Evolutionary conservation across 148 eudicot species (phyloP).

Genomic region (Chenopodium quinoa): DNA sequence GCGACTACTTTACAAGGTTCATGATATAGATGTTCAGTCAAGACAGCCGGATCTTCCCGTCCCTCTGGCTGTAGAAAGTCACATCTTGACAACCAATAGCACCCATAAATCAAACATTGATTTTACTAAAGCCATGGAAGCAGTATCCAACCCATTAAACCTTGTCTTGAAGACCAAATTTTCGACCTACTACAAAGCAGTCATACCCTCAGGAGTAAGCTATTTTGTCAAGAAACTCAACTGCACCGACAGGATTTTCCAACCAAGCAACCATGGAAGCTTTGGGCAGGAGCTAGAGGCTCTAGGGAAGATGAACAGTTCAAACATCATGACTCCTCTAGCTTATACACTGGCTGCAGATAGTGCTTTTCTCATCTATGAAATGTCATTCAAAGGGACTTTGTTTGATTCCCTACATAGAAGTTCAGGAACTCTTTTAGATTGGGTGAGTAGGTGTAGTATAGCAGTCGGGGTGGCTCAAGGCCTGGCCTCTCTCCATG

Average conservation of each 20-base stretch:
- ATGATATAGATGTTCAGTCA: conserved; percentile 33
- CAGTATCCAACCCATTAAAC: conserved; percentile 43
- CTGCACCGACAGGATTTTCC: conserved; percentile 64
- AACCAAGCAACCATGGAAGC: conserved; percentile 46
- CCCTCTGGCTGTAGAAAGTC: conserved; percentile 37
- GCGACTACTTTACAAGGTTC: conserved; percentile 31
- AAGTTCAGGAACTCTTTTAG: conserved; percentile 42
- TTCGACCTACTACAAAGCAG: conserved; percentile 64
- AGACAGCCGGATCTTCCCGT: conserved; percentile 33
- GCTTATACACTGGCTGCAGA: conserved; percentile 64
- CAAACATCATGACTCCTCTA: conserved; percentile 82
- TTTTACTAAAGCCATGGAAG: conserved; percentile 65
- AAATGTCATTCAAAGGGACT: conserved; percentile 52
- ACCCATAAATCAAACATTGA: conserved; percentile 67
- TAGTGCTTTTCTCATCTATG: conserved; percentile 72
- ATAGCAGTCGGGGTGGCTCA: conserved; percentile 82
- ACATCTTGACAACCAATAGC: conserved; percentile 48
- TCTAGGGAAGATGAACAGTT: conserved; percentile 61
- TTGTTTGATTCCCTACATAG: conserved; percentile 64
- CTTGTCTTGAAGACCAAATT: conserved; percentile 50
- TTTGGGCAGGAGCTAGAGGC: conserved; percentile 59
- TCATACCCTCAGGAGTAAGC: conserved; percentile 64
- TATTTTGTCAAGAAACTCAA: conserved; percentile 81
- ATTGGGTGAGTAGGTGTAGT: conserved; percentile 80
- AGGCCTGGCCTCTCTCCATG: conserved; percentile 79